Evolutionary conservation across 352 stramenopile species (phyloP), one percentile per base, ranked within the genome.

Genomic region (Plasmopara muralis): DNA sequence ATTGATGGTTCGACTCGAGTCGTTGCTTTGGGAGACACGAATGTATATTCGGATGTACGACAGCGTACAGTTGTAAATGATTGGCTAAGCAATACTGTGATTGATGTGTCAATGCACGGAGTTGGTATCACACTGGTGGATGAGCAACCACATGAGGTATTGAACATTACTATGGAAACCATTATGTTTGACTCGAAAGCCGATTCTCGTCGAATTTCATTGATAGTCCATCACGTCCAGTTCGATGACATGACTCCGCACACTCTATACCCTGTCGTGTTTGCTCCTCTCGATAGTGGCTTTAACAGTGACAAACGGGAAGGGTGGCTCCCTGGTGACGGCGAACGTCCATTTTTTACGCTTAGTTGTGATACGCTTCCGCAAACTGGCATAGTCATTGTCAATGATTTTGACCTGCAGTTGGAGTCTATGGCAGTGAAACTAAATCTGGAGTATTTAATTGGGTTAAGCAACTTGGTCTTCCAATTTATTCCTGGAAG

Each of bases 141-240:
- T 29, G 61, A 67, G 9, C 66, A 80, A 43, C 84, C 84, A 4
- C 76, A 77, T 39, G 84, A 95, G 57, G 66, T 92, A 29, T 46
- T 93, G 51, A 95, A 93, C 70, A 74, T 95, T 43, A 93, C 82
- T 12, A 83, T 95, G 73, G 84, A 95, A 55, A 87, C 57, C n/a
- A 72, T 95, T 51, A 73, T 64, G 1, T 71, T 94, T 28, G 60
- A 70, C 14, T 89, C 81, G 14, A 68, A 57, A 13, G 64, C 68
- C 16, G 49, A 55, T 31, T 89, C 81, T 12, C 61, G 81, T 8
- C 55, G 57, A 8, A 57, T 78, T 47, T 68, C 70, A 14, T 80
- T 89, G 18, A 74, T 74, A 34, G 56, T 93, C 40, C 84, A 95
- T 39, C 84, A 95, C 38, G 66, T 95, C 43, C 83, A 95, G 62